These are phyloP conservation scores for Jackrogersella multiformis DNA, from an alignment of 495 filamentous ascomycete genomes.

Conservation along the genomic window DNA sequence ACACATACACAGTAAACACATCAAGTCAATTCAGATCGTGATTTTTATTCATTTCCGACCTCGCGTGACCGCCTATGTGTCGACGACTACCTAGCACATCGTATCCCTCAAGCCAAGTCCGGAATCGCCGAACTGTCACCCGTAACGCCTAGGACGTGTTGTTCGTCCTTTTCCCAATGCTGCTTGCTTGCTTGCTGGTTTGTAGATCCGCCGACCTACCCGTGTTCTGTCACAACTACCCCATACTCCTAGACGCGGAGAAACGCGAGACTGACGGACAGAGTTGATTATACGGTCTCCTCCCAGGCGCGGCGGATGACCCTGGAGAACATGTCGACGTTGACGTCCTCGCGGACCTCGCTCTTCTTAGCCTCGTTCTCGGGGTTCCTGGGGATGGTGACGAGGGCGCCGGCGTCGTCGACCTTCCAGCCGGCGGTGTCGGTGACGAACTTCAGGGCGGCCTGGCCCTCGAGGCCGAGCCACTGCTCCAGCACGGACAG, in stretches of 20 bases:
- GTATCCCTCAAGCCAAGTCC: conserved; percentile 10
- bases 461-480: conserved; percentile 79
- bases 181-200: no score
- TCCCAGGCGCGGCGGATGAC: conserved; percentile 90
- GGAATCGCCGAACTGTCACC: conserved; percentile 21
- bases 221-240: conserved; percentile 22
- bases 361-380: conserved; percentile 99
- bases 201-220: background rate
- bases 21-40: conserved; percentile 26
- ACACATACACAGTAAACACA: background rate
- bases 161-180: conserved; percentile 35
- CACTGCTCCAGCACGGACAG: conserved; percentile 81
- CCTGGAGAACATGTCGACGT: conserved; percentile 86
- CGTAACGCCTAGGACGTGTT: conserved; percentile 38
- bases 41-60: conserved; percentile 34
- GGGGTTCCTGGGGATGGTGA: conserved; percentile 86
- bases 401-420: conserved; percentile 59
- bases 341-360: conserved; percentile 94
- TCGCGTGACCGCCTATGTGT: conserved; percentile 21
- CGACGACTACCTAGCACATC: conserved; percentile 9
- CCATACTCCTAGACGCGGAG: background rate
- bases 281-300: conserved; percentile 72
- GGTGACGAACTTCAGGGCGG: conserved; percentile 79
- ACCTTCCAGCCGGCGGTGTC: conserved; percentile 91
- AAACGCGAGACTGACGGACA: background rate